Conservation (phyloP, 2,329 filamentous ascomycete genomes). For the Scedosporium dehoogii region DNA sequence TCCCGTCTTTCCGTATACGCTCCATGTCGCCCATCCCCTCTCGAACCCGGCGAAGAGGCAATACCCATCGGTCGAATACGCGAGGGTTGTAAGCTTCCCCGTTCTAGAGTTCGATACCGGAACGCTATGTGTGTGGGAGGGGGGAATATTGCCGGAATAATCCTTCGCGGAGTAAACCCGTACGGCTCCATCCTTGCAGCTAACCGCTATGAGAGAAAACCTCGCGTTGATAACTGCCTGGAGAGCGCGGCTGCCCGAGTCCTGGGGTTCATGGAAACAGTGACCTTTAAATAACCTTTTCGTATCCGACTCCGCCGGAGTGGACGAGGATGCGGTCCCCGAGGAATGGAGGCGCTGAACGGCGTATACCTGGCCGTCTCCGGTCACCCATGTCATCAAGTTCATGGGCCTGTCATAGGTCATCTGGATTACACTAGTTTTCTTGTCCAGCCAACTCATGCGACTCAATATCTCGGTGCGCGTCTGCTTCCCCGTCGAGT, state of each 20-base stretch:
- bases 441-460: slow-evolving; percentile 78
- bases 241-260: slow-evolving; percentile 49
- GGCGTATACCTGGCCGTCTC: slow-evolving; percentile 78
- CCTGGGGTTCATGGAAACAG: slow-evolving; percentile 72
- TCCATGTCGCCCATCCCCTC: slow-evolving; percentile 92
- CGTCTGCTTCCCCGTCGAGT: slow-evolving; percentile 72
- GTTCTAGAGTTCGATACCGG: slow-evolving; percentile 58
- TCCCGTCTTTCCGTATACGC: slow-evolving; percentile 86
- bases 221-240: slow-evolving; percentile 83
- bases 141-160: slow-evolving; percentile 83
- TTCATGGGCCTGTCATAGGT: slow-evolving; percentile 95
- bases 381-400: slow-evolving; percentile 83
- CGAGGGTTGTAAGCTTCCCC: slow-evolving; percentile 63
- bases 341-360: slow-evolving; percentile 59
- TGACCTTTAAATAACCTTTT: slow-evolving; percentile 78
- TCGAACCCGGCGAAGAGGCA: slow-evolving; percentile 91
- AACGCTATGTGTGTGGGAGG: slow-evolving; percentile 68
- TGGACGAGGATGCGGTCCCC: slow-evolving; percentile 20
- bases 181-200: slow-evolving; percentile 68
- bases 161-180: slow-evolving; percentile 89
- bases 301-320: slow-evolving; percentile 16
- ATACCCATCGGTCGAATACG: slow-evolving; percentile 91
- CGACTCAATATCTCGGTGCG: slow-evolving; percentile 81
- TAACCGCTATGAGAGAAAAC: slow-evolving; percentile 87
- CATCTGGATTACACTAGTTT: slow-evolving; percentile 69